Evolutionary conservation across 768 basidiomycete genomes (phyloP), one percentile per base, ranked within the genome.

Genomic region (Boletus subparvulus): DNA sequence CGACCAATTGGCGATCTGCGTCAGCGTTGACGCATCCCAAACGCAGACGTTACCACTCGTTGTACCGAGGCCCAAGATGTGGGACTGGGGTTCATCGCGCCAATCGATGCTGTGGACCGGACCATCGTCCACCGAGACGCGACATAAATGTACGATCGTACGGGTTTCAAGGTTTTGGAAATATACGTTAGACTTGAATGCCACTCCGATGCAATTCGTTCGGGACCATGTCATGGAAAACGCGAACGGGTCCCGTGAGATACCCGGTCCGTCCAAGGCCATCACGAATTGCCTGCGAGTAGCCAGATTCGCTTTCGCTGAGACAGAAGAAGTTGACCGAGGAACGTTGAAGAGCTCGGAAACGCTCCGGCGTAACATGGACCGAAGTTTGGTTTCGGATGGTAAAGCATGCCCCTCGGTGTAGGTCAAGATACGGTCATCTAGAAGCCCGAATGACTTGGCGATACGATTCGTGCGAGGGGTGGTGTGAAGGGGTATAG

Each of bases 391-490:
- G 43, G 71, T 69, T 26, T 79, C 75, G 7, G 73, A 69, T 24
- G 69, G 55, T 6, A 66, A 62, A 46, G 63, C 61, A 2, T 71
- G 53, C 1, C 72, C 72, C 36, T 84, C 81, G 40, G 75, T 73
- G 66, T 77, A 87, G 46, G 74, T 81, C 52, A 87, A 72, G 32
- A 87, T 65, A 19, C 79, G 78, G 56, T 83, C 82, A 60, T 82
- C 81, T 9, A 80, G 61, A 37, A 87, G 76, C 9, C 86, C 86
- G 43, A 87, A 84, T 26, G 81, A 73, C 60, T 81, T 80, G 61
- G 84, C 82, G 44, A 87, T 84, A 21, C 86, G 80, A 52, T 79
- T 81, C n/a, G 86, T 85, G 17, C 86, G 82, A 13, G 86, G 86
- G 2, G 85, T 87, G 36, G 74, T 78, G 52, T 83, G 79, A 45